A percentile compares a stretch with the other conserved stretches of the same genome.
Evolutionary conservation across 2,329 filamentous ascomycete species (phyloP).

Genomic region (Aspergillus glaucus): DNA sequence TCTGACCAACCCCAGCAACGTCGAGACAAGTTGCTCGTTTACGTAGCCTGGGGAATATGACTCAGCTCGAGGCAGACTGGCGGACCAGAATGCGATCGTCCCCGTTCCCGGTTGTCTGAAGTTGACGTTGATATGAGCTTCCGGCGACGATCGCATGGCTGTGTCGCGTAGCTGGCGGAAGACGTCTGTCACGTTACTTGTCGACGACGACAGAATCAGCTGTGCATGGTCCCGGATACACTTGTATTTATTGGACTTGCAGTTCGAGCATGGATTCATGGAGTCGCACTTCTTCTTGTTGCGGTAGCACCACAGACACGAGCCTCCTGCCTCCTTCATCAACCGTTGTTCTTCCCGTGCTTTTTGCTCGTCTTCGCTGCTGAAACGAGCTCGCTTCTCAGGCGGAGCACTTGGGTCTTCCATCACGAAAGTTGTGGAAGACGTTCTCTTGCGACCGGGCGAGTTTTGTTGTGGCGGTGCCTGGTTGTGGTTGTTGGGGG

Average conservation of each 20-base stretch:
- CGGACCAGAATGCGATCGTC: slow-evolving; percentile 4
- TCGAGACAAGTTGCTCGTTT: slow-evolving; percentile 4
- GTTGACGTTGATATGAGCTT: slow-evolving; percentile 7
- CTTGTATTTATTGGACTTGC: slow-evolving; percentile 6
- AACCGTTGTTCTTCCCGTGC: slow-evolving; percentile 7
- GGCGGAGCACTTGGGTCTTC: slow-evolving; percentile 10
- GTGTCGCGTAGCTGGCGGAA: slow-evolving; percentile 3
- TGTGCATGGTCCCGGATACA: slow-evolving; percentile 18
- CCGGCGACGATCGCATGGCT: neutral
- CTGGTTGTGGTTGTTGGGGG: no score
- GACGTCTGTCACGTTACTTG: neutral
- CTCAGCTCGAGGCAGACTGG: slow-evolving; percentile 2
- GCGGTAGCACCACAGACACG: slow-evolving; percentile 23
- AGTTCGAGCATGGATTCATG: slow-evolving; percentile 13
- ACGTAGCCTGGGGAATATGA: slow-evolving; percentile 2
- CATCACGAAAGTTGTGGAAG: slow-evolving; percentile 3
- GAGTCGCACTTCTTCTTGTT: slow-evolving; percentile 22
- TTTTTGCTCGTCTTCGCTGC: slow-evolving; percentile 11
- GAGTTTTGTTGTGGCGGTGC: no score
- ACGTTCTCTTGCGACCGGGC: no score
- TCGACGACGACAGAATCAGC: slow-evolving; percentile 10
- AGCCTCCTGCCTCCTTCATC: slow-evolving; percentile 19
- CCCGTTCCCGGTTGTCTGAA: slow-evolving; percentile 7
- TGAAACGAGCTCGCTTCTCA: slow-evolving; percentile 6
- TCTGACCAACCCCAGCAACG: slow-evolving; percentile 3